phyloP scores from a whole-genome alignment of 441 rosid species.

The Croton laevigatus region DNA sequence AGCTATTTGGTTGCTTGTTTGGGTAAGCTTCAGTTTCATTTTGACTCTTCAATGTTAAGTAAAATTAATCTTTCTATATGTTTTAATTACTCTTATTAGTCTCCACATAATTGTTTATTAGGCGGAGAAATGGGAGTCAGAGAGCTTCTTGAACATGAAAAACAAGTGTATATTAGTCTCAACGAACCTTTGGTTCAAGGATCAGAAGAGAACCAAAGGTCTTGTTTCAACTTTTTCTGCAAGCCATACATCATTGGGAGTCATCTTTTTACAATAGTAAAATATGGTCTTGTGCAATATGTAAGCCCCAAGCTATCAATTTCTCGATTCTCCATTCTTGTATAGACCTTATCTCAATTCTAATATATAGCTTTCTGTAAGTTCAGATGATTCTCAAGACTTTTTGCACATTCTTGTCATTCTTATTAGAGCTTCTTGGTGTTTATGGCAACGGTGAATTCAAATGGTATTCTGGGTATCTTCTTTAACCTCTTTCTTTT shows the following conservation, averaged over 20 bases:
- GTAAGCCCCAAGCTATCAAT: constrained; percentile 46
- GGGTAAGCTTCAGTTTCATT: constrained; percentile 42
- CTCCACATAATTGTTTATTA: constrained; percentile 16
- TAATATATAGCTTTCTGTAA: constrained; percentile 17
- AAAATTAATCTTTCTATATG: background rate
- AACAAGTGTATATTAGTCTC: constrained; percentile 27
- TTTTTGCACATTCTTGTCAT: constrained; percentile 64
- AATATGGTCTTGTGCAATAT: constrained; percentile 83
- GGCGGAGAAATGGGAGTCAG: constrained; percentile 74
- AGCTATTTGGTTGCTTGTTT: constrained; percentile 90
- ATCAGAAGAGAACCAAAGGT: constrained; percentile 29
- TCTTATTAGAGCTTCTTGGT: constrained; percentile 66
- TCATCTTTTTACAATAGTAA: constrained; percentile 60
- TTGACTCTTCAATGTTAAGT: too few species aligned
- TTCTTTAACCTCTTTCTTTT: background rate
- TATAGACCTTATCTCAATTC: constrained; percentile 6
- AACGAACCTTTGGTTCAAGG: constrained; percentile 46
- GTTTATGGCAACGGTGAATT: constrained; percentile 80
- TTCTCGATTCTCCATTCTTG: constrained; percentile 1
- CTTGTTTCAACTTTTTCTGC: constrained; percentile 55
- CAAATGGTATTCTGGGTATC: constrained; percentile 86
- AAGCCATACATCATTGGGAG: constrained; percentile 57
- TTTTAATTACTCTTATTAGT: background rate
- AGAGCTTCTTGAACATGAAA: constrained; percentile 61
- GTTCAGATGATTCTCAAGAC: constrained; percentile 92